phyloP scores from a whole-genome alignment of 23 red algal genomes.

The Cyanidioschyzon merolae region DNA sequence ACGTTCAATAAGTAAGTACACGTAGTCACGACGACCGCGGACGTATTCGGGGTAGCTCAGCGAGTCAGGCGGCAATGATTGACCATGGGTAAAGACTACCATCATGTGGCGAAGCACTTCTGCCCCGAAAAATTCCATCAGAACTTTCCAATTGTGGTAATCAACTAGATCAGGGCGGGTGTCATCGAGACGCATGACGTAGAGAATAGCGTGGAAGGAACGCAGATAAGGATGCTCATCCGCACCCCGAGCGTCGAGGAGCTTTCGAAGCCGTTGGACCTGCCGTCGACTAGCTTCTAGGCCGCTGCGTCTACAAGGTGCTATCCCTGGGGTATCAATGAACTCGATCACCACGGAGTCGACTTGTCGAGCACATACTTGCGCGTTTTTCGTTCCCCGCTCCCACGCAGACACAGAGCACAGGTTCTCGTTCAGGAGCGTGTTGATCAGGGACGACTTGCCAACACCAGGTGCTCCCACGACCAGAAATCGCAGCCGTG shows the following conservation, averaged over 20 bases:
- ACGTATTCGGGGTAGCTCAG: slow-evolving; percentile 27
- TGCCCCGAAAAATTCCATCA: slow-evolving; percentile 12
- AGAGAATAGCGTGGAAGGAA: slow-evolving; percentile 22
- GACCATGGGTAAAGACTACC: slow-evolving; percentile 27
- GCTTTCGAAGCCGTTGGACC: neutral
- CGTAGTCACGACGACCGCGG: slow-evolving; percentile 20
- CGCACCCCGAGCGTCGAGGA: neutral
- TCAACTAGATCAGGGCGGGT: slow-evolving; percentile 19
- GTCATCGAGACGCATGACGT: slow-evolving; percentile 33
- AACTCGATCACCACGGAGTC: slow-evolving; percentile 12
- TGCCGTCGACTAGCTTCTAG: neutral
- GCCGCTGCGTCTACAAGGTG: neutral
- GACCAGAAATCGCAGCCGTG: slow-evolving; percentile 15
- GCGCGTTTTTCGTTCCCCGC: neutral
- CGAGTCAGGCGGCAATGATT: slow-evolving; percentile 16
- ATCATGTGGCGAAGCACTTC: slow-evolving; percentile 18
- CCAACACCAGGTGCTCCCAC: slow-evolving; percentile 22
- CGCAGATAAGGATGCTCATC: slow-evolving; percentile 6
- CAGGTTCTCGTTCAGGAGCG: slow-evolving; percentile 16
- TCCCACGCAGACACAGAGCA: neutral
- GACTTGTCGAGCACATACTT: neutral
- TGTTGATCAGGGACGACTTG: slow-evolving; percentile 26
- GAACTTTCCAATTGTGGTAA: neutral
- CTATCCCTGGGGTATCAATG: neutral
- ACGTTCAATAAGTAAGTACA: neutral